phyloP scores from a whole-genome alignment of 129 eudicot genomes.

The Apium graveolens region DNA sequence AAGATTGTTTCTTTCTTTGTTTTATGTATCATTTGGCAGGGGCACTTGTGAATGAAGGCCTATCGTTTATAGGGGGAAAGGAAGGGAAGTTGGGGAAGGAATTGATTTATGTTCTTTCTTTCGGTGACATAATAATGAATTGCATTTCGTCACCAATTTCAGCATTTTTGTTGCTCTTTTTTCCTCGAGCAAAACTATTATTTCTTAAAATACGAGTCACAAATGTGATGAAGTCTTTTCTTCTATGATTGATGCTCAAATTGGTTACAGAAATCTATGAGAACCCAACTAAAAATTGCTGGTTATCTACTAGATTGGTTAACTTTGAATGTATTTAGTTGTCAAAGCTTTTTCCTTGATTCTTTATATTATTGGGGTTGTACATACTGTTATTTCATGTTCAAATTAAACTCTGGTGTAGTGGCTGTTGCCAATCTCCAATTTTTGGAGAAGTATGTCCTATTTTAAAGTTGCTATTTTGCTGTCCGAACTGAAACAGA shows the following conservation, averaged over 20 bases:
- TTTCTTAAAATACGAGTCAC: neutral
- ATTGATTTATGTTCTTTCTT: neutral
- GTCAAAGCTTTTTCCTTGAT: neutral
- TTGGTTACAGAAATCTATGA: neutral
- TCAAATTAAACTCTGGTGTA: neutral
- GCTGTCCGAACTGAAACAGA: neutral
- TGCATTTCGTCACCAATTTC: neutral
- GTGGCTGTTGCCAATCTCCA: neutral
- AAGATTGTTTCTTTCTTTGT: conserved; percentile 13
- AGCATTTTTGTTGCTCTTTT: neutral
- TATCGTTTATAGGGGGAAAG: neutral
- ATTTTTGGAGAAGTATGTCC: neutral
- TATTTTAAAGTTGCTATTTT: neutral
- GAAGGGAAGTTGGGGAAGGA: conserved; percentile 6
- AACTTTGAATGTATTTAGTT: neutral
- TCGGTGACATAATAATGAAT: neutral
- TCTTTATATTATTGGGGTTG: neutral
- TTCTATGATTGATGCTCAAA: neutral
- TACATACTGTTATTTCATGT: neutral
- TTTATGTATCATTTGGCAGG: conserved; percentile 6
- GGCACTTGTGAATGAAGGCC: neutral
- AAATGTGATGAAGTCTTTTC: neutral
- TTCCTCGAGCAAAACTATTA: neutral
- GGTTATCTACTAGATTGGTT: neutral
- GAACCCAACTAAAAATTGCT: neutral